Evolutionary conservation across 2,329 filamentous ascomycete species (phyloP).

Genomic region (Arthrobotrys musiformis): DNA sequence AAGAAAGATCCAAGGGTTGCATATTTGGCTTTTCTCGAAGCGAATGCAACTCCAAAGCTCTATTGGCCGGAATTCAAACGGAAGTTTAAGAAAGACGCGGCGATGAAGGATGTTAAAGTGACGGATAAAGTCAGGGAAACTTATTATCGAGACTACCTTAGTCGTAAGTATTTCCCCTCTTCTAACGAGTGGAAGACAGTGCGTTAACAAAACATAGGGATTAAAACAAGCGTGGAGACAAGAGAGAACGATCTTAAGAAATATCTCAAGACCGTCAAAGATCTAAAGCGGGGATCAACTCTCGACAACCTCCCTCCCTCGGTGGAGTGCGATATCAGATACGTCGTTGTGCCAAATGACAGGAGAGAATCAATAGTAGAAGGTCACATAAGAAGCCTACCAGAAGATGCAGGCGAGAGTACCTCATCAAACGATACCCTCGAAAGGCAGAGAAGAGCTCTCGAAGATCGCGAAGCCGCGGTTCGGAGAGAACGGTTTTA

Average conservation of each 20-base stretch:
- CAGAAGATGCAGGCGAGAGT: constrained; percentile 68
- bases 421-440: constrained; percentile 66
- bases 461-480: constrained; percentile 72
- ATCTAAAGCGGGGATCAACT: constrained; percentile 71
- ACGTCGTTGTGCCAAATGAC: constrained; percentile 71
- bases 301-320: constrained; percentile 71
- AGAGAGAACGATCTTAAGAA: constrained; percentile 76
- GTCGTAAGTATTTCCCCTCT: constrained; percentile 54
- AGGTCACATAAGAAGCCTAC: constrained; percentile 73
- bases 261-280: constrained; percentile 72
- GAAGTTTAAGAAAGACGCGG: constrained; percentile 83
- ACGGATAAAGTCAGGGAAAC: constrained; percentile 82
- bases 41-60: constrained; percentile 85
- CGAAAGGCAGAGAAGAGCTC: constrained; percentile 73
- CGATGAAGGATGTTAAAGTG: constrained; percentile 79
- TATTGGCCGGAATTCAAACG: constrained; percentile 98
- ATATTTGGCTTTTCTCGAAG: constrained; percentile 83
- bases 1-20: constrained; percentile 84
- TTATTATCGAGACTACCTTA: constrained; percentile 76
- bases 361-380: constrained; percentile 73
- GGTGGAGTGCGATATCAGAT: constrained; percentile 75
- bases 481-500: constrained; percentile 73
- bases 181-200: background rate
- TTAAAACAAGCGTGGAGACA: constrained; percentile 71
- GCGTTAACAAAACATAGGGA: constrained; percentile 64